phyloP scores from a whole-genome alignment of 106 monocot species.

The Allium fistulosum region DNA sequence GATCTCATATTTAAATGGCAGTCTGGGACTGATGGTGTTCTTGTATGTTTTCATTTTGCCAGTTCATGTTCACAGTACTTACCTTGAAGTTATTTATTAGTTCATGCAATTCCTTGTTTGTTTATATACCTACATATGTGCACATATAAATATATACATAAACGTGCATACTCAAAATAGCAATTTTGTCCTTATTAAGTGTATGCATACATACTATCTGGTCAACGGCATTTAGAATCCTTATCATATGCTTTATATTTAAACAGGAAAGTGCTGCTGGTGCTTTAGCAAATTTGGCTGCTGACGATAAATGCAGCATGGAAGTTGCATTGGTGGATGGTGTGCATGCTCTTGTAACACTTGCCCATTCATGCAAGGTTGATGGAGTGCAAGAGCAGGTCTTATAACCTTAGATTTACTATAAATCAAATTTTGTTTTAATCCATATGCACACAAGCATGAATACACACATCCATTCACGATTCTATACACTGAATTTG shows the following conservation, averaged over 20 bases:
- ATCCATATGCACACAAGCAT: too few relatives aligned
- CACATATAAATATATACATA: too few relatives aligned
- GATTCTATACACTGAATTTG: too few relatives aligned
- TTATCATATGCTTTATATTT: neutral
- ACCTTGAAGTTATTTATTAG: too few relatives aligned
- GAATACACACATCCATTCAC: too few relatives aligned
- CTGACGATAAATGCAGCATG: constrained; percentile 97
- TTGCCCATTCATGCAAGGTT: constrained; percentile 85
- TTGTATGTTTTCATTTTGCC: constrained; percentile 36
- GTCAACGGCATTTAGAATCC: neutral
- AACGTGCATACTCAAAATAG: too few relatives aligned
- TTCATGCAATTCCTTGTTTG: too few relatives aligned
- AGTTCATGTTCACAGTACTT: too few relatives aligned
- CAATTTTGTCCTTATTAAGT: too few relatives aligned
- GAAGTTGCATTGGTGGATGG: constrained; percentile 89
- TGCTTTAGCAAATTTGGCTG: constrained; percentile 95
- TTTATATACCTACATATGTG: too few relatives aligned
- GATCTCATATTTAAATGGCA: constrained; percentile 96
- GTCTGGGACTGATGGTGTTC: constrained; percentile 82
- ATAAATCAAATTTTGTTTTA: too few relatives aligned
- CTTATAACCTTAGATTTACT: neutral
- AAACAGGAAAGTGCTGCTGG: constrained; percentile 95
- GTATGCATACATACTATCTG: too few relatives aligned
- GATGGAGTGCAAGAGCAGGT: constrained; percentile 99
- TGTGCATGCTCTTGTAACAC: constrained; percentile 86